Evolutionary conservation across 2,329 filamentous ascomycete species (phyloP).

Genomic region (Sarocladium brachiariae): DNA sequence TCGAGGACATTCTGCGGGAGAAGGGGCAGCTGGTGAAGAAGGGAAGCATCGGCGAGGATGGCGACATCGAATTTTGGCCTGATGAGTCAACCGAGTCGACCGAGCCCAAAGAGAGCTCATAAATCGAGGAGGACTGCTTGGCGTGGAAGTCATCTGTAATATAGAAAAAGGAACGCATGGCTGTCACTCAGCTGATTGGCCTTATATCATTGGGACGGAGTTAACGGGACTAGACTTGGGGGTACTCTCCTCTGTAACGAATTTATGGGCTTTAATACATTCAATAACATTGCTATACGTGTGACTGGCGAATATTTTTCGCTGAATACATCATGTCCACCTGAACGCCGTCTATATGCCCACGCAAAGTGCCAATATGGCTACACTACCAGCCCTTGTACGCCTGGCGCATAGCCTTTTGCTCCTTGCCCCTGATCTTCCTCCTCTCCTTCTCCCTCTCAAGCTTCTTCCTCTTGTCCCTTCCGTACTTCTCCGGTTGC

Average conservation of each 20-base stretch:
- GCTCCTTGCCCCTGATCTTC: constrained; percentile 70
- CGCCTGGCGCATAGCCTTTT: constrained; percentile 63
- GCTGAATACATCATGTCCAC: background rate
- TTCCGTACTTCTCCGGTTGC: constrained; percentile 70
- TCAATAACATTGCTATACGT: constrained; percentile 1
- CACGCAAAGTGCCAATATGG: constrained; percentile 7
- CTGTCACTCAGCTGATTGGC: background rate
- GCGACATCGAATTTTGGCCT: constrained; percentile 90
- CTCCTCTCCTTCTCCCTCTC: constrained; percentile 78
- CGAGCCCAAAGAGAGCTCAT: constrained; percentile 14
- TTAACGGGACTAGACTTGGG: background rate
- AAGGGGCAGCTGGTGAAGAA: constrained; percentile 69
- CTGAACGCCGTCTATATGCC: constrained; percentile 22
- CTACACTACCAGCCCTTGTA: constrained; percentile 44
- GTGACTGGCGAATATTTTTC: too few relatives aligned
- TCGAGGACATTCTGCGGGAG: constrained; percentile 71
- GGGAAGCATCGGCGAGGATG: constrained; percentile 64
- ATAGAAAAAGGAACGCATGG: background rate
- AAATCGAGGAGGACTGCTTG: background rate
- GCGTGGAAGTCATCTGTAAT: background rate
- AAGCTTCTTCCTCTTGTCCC: constrained; percentile 74
- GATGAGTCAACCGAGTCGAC: constrained; percentile 47
- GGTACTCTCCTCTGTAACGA: background rate
- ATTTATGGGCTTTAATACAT: background rate
- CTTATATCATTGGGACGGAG: constrained; percentile 5